Percentiles rank a stretch among this genome's conserved stretches.
Conservation (phyloP, 2,329 filamentous ascomycete species). For the Paracoccidioides lutzii region DNA sequence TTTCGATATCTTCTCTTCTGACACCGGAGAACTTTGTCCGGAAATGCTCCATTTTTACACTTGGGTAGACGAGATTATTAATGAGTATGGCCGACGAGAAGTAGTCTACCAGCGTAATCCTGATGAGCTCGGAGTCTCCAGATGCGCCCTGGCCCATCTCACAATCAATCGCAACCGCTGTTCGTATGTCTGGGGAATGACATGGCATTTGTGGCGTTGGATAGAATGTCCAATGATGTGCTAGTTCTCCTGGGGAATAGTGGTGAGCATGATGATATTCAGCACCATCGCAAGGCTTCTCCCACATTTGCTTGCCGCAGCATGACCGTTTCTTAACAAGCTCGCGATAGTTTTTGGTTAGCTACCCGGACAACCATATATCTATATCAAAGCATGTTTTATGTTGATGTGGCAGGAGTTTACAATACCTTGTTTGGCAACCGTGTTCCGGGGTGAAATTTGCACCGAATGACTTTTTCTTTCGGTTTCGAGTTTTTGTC, state of each 20-base stretch:
- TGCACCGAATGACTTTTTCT: neutral
- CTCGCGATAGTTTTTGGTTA: neutral
- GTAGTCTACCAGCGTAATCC: constrained; percentile 39
- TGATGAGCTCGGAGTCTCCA: constrained; percentile 39
- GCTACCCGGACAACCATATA: neutral
- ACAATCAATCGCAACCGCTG: constrained; percentile 39
- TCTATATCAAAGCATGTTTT: neutral
- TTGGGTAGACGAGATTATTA: constrained; percentile 38
- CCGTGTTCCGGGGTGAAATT: neutral
- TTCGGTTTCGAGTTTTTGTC: neutral
- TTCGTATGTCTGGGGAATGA: neutral
- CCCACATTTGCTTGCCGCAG: neutral
- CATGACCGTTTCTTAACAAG: neutral
- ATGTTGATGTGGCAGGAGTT: neutral
- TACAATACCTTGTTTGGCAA: neutral
- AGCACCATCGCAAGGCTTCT: neutral
- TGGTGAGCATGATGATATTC: neutral
- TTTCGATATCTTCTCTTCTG: constrained; percentile 15
- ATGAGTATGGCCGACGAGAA: constrained; percentile 37
- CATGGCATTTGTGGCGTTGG: neutral
- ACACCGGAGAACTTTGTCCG: constrained; percentile 42
- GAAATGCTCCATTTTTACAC: constrained; percentile 34
- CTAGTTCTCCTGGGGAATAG: neutral
- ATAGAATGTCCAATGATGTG: neutral
- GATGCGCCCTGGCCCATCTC: constrained; percentile 39